These are phyloP conservation scores for Candida pseudoglaebosa DNA, from an alignment of 805 yeast species.

Conservation along the genomic window DNA sequence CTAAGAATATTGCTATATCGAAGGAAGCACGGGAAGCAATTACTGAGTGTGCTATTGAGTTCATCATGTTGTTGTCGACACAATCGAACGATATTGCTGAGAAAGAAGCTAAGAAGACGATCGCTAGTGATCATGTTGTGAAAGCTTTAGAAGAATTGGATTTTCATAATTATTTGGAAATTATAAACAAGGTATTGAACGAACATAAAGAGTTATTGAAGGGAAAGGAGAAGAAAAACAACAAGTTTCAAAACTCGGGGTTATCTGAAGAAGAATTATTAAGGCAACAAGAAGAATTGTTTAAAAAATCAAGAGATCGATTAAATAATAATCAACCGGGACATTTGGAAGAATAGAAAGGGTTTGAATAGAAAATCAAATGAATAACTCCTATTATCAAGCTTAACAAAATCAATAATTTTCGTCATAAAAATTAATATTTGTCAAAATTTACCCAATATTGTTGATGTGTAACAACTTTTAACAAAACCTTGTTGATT, in stretches of 20 bases:
- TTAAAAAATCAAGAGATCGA: constrained; percentile 70
- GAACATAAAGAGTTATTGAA: constrained; percentile 88
- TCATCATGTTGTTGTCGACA: constrained; percentile 89
- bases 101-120: constrained; percentile 91
- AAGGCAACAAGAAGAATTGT: constrained; percentile 88
- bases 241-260: constrained; percentile 91
- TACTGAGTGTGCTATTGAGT: constrained; percentile 94
- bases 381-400: too few species aligned
- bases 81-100: constrained; percentile 96
- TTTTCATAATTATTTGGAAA: constrained; percentile 77
- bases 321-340: constrained; percentile 34
- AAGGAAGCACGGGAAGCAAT: constrained; percentile 93
- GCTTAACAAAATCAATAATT: too few species aligned
- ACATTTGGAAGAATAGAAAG: not conserved
- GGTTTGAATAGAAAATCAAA: too few species aligned
- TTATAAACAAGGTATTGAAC: constrained; percentile 69
- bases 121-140: constrained; percentile 93
- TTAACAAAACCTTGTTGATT: too few species aligned
- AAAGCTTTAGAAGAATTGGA: constrained; percentile 86
- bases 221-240: constrained; percentile 85
- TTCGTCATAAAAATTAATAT: too few species aligned
- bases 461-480: too few species aligned
- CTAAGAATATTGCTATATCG: constrained; percentile 81
- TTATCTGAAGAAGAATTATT: constrained; percentile 88
- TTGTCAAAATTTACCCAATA: too few species aligned